Evolutionary conservation across 148 eudicot genomes (phyloP).

Genomic region (Camellia lanceoleosa): DNA sequence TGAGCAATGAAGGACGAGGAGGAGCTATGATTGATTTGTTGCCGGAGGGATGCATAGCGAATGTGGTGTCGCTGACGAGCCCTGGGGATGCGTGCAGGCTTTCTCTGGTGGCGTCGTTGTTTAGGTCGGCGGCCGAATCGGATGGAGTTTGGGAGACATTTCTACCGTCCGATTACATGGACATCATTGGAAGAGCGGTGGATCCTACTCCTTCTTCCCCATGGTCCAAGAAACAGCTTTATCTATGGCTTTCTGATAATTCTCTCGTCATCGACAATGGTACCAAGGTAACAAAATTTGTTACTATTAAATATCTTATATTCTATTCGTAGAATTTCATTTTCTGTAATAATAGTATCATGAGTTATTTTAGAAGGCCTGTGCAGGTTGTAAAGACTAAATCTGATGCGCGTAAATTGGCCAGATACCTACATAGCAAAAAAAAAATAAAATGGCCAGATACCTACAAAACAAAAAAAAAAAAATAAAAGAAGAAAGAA

Average conservation of each 20-base stretch:
- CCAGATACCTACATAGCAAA: too few species aligned
- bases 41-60: constrained; percentile 34
- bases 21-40: background rate
- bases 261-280: constrained; percentile 54
- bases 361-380: too few species aligned
- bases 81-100: constrained; percentile 35
- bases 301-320: background rate
- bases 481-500: too few species aligned
- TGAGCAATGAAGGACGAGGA: too few species aligned
- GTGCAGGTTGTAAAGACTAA: too few species aligned
- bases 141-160: constrained; percentile 39
- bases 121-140: constrained; percentile 29
- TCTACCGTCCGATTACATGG: constrained; percentile 33
- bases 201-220: background rate
- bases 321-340: background rate
- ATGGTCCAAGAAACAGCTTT: constrained; percentile 42
- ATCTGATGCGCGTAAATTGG: too few species aligned
- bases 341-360: background rate
- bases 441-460: too few species aligned
- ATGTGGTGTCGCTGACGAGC: constrained; percentile 22
- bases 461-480: too few species aligned
- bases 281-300: constrained; percentile 36
- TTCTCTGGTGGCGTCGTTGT: constrained; percentile 21
- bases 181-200: constrained; percentile 32
- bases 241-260: constrained; percentile 34